Conservation (phyloP, 2,329 filamentous ascomycete genomes). For the Aspergillus latus region DNA sequence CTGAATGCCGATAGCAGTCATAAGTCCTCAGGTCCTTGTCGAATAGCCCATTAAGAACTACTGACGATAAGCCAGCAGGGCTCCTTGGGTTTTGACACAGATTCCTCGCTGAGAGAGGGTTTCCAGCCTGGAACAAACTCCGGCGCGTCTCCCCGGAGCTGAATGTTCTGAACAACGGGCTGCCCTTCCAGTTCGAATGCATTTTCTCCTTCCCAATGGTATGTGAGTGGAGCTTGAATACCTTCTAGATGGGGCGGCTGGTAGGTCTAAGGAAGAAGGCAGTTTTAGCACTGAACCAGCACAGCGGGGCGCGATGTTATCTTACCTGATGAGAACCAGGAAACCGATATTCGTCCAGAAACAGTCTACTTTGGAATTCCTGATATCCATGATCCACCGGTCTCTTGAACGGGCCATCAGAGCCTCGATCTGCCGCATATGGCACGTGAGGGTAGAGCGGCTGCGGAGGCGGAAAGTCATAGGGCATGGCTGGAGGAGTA, state of each 20-base stretch:
- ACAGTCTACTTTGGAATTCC: conserved; percentile 10
- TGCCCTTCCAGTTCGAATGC: neutral
- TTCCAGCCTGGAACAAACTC: conserved; percentile 21
- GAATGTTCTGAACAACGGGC: neutral
- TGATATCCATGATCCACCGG: neutral
- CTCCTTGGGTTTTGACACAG: conserved; percentile 2
- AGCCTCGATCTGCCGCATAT: neutral
- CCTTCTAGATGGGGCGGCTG: conserved; percentile 9
- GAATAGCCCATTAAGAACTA: neutral
- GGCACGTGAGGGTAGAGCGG: conserved; percentile 1
- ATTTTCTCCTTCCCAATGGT: neutral
- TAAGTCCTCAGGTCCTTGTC: neutral
- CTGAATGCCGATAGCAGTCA: neutral
- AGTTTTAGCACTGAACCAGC: neutral
- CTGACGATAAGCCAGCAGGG: conserved; percentile 13
- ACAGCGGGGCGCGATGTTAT: neutral
- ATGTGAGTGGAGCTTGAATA: neutral
- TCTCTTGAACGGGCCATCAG: neutral
- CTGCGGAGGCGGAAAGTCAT: neutral
- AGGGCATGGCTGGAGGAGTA: neutral
- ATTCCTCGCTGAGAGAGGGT: neutral
- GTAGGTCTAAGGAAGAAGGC: conserved; percentile 4
- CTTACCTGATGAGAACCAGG: conserved; percentile 17
- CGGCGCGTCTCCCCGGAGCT: conserved; percentile 25
- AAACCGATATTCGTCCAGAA: conserved; percentile 18